A percentile compares a stretch with the other conserved stretches of the same genome.
Evolutionary conservation across 2,329 filamentous ascomycete genomes (phyloP).

Genomic region (Clonostachys byssicola): DNA sequence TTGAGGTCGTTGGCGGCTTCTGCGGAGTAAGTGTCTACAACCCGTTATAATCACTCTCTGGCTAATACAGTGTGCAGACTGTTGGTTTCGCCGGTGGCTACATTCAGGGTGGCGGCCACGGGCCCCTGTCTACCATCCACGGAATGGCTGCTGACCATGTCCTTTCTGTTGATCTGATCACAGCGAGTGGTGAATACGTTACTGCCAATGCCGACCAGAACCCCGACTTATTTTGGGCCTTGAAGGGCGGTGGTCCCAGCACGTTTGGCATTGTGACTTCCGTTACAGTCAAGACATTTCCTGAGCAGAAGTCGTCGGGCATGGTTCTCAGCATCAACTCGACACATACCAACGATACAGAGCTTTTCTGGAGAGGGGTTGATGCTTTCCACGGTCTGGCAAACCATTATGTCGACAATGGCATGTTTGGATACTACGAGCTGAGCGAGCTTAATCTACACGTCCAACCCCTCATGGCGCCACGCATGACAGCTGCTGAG

Average conservation of each 20-base stretch:
- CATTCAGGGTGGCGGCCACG: slow-evolving; percentile 56
- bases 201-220: slow-evolving; percentile 35
- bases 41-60: too few species aligned
- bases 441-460: too few species aligned
- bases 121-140: slow-evolving; percentile 43
- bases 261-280: slow-evolving; percentile 47
- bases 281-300: slow-evolving; percentile 40
- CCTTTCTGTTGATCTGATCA: slow-evolving; percentile 33
- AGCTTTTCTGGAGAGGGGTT: slow-evolving; percentile 17
- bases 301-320: slow-evolving; percentile 12
- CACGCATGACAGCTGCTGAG: not conserved
- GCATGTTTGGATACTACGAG: too few species aligned
- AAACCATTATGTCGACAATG: too few species aligned
- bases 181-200: slow-evolving; percentile 30
- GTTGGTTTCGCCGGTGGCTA: slow-evolving; percentile 59
- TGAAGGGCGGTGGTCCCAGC: slow-evolving; percentile 45
- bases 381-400: too few species aligned
- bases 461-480: not conserved
- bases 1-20: slow-evolving; percentile 49
- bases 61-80: slow-evolving; percentile 14
- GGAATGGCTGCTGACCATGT: slow-evolving; percentile 58
- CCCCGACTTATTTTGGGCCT: slow-evolving; percentile 50
- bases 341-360: slow-evolving; percentile 12
- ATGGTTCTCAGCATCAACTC: slow-evolving; percentile 31
- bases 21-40: too few species aligned